Evolutionary conservation across 352 stramenopile genomes (phyloP).

Genomic region (Phytophthora litchii): DNA sequence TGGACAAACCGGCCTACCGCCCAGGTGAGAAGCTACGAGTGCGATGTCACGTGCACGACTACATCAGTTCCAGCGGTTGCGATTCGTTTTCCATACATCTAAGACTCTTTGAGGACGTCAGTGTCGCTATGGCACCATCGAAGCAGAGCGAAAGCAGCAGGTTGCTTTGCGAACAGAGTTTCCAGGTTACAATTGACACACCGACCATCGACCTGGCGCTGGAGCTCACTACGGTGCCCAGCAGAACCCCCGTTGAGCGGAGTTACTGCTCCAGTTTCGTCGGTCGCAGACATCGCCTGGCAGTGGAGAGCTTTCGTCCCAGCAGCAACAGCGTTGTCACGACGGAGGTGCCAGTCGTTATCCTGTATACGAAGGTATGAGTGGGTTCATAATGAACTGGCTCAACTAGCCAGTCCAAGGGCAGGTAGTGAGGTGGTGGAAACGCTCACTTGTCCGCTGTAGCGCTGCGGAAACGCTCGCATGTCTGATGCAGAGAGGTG

Average conservation of each 20-base stretch:
- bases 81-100: slow-evolving; percentile 6
- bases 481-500: no score
- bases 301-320: background rate
- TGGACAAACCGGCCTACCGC: slow-evolving; percentile 12
- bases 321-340: background rate
- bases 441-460: background rate
- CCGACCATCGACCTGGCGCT: slow-evolving; percentile 8
- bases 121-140: slow-evolving; percentile 5
- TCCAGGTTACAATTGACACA: slow-evolving; percentile 4
- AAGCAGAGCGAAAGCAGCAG: slow-evolving; percentile 5
- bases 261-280: slow-evolving; percentile 17
- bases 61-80: background rate
- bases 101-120: slow-evolving; percentile 15
- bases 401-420: background rate
- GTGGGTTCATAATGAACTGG: background rate
- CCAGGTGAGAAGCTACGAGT: slow-evolving; percentile 8
- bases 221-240: background rate
- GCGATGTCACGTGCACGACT: background rate
- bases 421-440: no score
- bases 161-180: slow-evolving; percentile 5
- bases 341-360: slow-evolving; percentile 8
- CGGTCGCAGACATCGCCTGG: slow-evolving; percentile 6
- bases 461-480: background rate
- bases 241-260: background rate
- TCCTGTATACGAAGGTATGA: slow-evolving; percentile 13